Evolutionary conservation across 257 asterid species (phyloP).

Genomic region (Gardenia jasminoides): DNA sequence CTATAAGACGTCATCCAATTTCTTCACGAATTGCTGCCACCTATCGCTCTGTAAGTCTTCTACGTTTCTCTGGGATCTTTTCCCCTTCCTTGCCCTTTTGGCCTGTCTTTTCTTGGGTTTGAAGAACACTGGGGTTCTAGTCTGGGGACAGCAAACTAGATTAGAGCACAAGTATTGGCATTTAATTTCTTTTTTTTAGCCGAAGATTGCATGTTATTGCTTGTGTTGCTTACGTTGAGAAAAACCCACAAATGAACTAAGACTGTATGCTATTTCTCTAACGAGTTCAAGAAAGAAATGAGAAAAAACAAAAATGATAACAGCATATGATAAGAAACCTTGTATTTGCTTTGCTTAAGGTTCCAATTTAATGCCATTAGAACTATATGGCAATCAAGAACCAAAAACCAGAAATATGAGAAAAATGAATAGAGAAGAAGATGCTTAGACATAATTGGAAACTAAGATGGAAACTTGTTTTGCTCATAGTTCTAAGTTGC

Average conservation of each 20-base stretch:
- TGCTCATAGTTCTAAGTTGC: not conserved
- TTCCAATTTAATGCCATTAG: not conserved
- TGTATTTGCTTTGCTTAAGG: not conserved
- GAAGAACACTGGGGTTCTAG: not conserved
- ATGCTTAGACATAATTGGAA: not conserved
- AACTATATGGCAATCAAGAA: not conserved
- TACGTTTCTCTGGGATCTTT: not conserved
- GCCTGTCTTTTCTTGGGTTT: not conserved
- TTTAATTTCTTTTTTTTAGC: no score
- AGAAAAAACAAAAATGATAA: not conserved
- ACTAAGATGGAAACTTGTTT: not conserved
- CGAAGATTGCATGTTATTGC: not conserved
- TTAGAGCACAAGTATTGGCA: not conserved
- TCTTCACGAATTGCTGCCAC: constrained; percentile 23
- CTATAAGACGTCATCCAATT: constrained; percentile 40
- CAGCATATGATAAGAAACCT: not conserved
- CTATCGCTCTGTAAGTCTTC: constrained; percentile 53
- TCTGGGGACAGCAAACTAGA: not conserved
- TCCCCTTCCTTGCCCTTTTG: not conserved
- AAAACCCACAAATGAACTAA: not conserved
- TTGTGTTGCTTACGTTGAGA: not conserved
- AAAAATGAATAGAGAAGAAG: not conserved
- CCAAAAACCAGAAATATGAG: no score
- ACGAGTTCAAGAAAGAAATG: not conserved
- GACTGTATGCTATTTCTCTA: not conserved